Conservation (phyloP, 2,329 filamentous ascomycete genomes). For the Trichoderma sp. region DNA sequence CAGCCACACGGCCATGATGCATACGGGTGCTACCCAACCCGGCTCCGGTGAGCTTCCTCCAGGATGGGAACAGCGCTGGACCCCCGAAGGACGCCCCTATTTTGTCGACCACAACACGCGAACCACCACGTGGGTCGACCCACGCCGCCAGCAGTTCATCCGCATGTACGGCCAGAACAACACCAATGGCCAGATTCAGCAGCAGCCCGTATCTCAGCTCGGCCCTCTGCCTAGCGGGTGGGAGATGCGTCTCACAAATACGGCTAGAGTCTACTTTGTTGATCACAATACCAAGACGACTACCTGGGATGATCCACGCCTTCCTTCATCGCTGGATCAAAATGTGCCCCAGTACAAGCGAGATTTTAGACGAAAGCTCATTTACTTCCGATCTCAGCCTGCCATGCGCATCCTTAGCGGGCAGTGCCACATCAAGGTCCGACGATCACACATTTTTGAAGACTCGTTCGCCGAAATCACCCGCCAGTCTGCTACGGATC, state of each 20-base stretch:
- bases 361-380: constrained; percentile 95
- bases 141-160: constrained; percentile 95
- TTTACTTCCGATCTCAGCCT: constrained; percentile 98
- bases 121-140: constrained; percentile 98
- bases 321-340: constrained; percentile 94
- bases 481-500: constrained; percentile 87
- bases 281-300: constrained; percentile 99
- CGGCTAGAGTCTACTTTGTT: constrained; percentile 95
- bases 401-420: constrained; percentile 92
- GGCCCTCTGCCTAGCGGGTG: constrained; percentile 94
- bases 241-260: constrained; percentile 99
- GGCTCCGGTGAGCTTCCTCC: constrained; percentile 92
- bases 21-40: constrained; percentile 86
- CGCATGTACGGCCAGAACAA: constrained; percentile 95
- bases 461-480: constrained; percentile 99
- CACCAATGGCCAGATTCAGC: constrained; percentile 83
- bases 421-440: constrained; percentile 97
- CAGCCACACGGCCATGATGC: constrained; percentile 73
- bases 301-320: constrained; percentile 94
- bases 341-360: constrained; percentile 99
- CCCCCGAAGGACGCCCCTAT: constrained; percentile 90
- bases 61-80: constrained; percentile 95
- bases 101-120: constrained; percentile 98
- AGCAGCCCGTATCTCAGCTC: constrained; percentile 95
- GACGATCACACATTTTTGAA: constrained; percentile 95